phyloP scores from a whole-genome alignment of 345 rosid genomes.

The Mallotus nudiflorus region DNA sequence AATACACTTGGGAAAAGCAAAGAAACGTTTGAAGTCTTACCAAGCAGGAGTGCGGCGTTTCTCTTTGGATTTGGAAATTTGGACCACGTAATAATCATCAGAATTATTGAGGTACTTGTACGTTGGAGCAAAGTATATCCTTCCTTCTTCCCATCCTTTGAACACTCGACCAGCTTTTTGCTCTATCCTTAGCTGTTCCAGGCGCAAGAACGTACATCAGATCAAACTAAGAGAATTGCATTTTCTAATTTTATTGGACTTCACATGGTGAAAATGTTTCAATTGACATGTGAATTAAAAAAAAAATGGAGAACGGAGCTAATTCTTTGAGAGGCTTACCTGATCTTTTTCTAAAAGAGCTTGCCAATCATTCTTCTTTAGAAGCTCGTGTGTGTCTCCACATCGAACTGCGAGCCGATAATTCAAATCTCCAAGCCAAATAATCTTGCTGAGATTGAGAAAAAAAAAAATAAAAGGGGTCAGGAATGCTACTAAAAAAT shows the following conservation, averaged over 20 bases:
- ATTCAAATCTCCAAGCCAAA: constrained; percentile 99
- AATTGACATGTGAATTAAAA: too few relatives aligned
- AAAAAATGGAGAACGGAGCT: too few relatives aligned
- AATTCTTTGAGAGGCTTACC: constrained; percentile 28
- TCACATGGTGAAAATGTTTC: too few relatives aligned
- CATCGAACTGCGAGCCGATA: constrained; percentile 64
- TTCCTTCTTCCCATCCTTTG: constrained; percentile 92
- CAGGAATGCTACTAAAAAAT: neutral
- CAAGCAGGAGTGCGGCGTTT: constrained; percentile 90
- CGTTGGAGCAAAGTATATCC: constrained; percentile 81
- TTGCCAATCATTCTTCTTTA: constrained; percentile 69
- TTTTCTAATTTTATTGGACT: too few relatives aligned
- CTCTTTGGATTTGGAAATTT: constrained; percentile 55
- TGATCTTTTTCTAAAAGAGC: constrained; percentile 87
- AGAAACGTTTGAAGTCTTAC: constrained; percentile 39
- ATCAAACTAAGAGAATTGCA: constrained; percentile 12
- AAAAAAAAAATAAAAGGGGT: neutral
- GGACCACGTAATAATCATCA: constrained; percentile 65
- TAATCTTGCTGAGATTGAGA: constrained; percentile 50
- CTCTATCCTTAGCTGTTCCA: constrained; percentile 62
- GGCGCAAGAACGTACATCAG: neutral
- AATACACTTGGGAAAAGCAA: neutral
- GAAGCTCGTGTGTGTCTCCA: constrained; percentile 47
- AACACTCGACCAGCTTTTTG: constrained; percentile 77
- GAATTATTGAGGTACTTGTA: constrained; percentile 77